These are phyloP conservation scores for Entomophthora muscae DNA, from an alignment of 371 early-diverging fungal genomes.

Conservation along the genomic window DNA sequence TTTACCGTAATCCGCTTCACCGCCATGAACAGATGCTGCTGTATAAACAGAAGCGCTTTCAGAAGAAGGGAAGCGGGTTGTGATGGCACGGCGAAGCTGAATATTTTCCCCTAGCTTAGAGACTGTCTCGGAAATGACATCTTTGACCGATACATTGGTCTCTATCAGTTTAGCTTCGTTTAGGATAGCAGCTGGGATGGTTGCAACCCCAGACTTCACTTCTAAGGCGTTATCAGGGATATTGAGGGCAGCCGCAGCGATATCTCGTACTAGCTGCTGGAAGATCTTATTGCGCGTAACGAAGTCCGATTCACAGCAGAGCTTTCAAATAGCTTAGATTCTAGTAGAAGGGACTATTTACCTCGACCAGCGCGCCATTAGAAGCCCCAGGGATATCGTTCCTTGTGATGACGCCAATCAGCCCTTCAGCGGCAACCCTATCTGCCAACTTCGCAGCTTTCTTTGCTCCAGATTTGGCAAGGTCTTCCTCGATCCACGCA, in stretches of 20 bases:
- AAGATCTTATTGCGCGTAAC: conserved; percentile 73
- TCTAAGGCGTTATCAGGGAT: background rate
- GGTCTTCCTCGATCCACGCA: conserved; percentile 62
- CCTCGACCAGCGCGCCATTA: conserved; percentile 46
- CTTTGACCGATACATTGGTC: conserved; percentile 25
- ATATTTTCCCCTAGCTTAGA: conserved; percentile 83
- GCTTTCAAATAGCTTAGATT: conserved; percentile 18
- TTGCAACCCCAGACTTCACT: conserved; percentile 9
- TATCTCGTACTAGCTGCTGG: conserved; percentile 46
- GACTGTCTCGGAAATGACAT: conserved; percentile 46
- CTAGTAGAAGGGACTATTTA: conserved; percentile 12
- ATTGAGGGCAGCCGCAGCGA: conserved; percentile 39
- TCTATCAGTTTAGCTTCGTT: conserved; percentile 20
- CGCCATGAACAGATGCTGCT: conserved; percentile 55
- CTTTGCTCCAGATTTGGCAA: conserved; percentile 43
- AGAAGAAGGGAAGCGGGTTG: conserved; percentile 10
- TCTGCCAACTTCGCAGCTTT: conserved; percentile 52
- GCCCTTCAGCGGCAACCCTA: conserved; percentile 45
- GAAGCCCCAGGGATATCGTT: conserved; percentile 14
- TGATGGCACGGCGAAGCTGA: conserved; percentile 44
- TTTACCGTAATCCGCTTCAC: conserved; percentile 33
- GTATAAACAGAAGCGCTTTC: conserved; percentile 12
- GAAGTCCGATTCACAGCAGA: conserved; percentile 91
- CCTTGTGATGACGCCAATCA: conserved; percentile 45
- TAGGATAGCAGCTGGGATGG: conserved; percentile 15